Evolutionary conservation across 2,329 filamentous ascomycete species (phyloP).

Genomic region (Colletotrichum scovillei): DNA sequence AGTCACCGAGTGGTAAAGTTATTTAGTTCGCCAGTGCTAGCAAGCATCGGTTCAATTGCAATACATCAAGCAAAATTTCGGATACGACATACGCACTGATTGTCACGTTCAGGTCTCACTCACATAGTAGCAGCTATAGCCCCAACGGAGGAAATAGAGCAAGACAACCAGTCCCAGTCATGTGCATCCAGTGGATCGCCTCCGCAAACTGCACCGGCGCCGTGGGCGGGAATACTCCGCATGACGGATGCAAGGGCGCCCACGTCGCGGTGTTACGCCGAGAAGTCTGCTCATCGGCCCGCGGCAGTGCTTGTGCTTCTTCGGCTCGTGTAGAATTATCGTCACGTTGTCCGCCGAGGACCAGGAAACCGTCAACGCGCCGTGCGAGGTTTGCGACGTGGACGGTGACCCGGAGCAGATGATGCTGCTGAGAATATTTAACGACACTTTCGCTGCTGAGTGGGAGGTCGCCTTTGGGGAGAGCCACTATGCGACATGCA

Average conservation of each 20-base stretch:
- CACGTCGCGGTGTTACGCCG: conserved; percentile 24
- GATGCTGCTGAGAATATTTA: conserved; percentile 10
- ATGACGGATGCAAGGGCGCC: conserved; percentile 4
- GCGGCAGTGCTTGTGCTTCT: conserved; percentile 22
- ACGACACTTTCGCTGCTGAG: conserved; percentile 11
- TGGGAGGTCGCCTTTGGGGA: conserved; percentile 15
- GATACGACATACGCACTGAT: background rate
- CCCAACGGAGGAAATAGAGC: too few species aligned
- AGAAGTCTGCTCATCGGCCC: background rate
- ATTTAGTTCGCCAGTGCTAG: background rate
- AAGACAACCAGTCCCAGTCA: background rate
- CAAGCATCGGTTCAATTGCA: background rate
- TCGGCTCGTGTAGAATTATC: conserved; percentile 23
- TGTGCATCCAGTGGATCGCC: conserved; percentile 33
- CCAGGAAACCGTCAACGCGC: conserved; percentile 6
- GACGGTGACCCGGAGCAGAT: conserved; percentile 22
- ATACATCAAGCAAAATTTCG: background rate
- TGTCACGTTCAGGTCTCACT: background rate
- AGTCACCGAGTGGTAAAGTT: background rate
- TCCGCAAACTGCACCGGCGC: conserved; percentile 17
- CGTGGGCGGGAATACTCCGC: background rate
- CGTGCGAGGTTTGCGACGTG: conserved; percentile 16
- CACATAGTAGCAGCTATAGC: background rate
- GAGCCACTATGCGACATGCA: conserved; percentile 10
- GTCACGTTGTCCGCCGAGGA: background rate